phyloP scores from a whole-genome alignment of 2,329 filamentous ascomycete species.

The Colletotrichum eremochloae region DNA sequence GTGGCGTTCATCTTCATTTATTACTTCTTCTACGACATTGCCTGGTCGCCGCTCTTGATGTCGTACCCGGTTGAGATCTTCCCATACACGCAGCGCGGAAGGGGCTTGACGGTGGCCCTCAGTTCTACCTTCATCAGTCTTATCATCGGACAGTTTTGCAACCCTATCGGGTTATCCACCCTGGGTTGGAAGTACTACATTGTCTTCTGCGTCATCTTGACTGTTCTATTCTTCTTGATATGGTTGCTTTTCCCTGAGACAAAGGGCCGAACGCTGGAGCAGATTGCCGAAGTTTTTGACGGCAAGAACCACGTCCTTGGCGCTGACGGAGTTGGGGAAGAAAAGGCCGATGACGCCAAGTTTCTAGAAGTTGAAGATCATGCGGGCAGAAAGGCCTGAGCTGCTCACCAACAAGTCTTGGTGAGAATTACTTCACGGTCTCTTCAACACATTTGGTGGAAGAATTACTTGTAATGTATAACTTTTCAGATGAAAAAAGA shows the following conservation, averaged over 20 bases:
- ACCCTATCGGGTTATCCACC: slow-evolving; percentile 56
- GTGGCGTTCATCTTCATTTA: slow-evolving; percentile 43
- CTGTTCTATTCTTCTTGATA: slow-evolving; percentile 40
- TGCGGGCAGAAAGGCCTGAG: slow-evolving; percentile 20
- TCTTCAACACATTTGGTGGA: no score
- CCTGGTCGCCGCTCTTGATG: slow-evolving; percentile 38
- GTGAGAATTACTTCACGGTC: neutral
- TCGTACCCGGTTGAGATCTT: slow-evolving; percentile 44
- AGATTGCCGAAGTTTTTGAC: slow-evolving; percentile 43
- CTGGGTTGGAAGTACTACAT: slow-evolving; percentile 46
- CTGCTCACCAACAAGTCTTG: neutral
- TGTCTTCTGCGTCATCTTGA: slow-evolving; percentile 44
- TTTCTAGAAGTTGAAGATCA: slow-evolving; percentile 31
- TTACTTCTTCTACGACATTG: slow-evolving; percentile 42
- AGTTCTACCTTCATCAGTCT: slow-evolving; percentile 47
- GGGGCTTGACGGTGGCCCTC: slow-evolving; percentile 40
- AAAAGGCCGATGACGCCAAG: slow-evolving; percentile 15
- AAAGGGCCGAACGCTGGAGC: slow-evolving; percentile 45
- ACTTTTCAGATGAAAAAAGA: no score
- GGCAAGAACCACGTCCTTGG: slow-evolving; percentile 33
- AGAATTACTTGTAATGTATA: no score
- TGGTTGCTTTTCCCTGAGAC: slow-evolving; percentile 49
- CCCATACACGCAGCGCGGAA: slow-evolving; percentile 42
- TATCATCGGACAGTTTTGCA: slow-evolving; percentile 55
- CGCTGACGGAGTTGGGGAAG: neutral